These are phyloP conservation scores for Hymenoscyphus fraxineus DNA, from an alignment of 2,329 filamentous ascomycete species.

Conservation along the genomic window DNA sequence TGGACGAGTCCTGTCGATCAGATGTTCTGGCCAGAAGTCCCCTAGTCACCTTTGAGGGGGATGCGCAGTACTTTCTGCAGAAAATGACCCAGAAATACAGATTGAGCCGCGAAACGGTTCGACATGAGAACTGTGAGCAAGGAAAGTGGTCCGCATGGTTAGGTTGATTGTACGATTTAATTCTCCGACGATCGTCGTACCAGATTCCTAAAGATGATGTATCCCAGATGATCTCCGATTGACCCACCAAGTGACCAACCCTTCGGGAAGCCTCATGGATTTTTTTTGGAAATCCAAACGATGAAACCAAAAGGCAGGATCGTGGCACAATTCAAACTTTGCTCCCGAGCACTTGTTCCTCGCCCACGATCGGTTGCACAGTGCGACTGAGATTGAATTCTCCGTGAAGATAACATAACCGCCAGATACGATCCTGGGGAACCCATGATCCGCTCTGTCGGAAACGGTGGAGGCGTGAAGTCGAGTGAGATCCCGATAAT, in stretches of 20 bases:
- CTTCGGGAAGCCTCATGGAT: slow-evolving; percentile 3
- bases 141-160: background rate
- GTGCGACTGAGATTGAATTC: slow-evolving; percentile 4
- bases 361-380: background rate
- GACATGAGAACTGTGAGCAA: background rate
- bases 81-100: background rate
- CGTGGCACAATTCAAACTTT: background rate
- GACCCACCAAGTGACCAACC: background rate
- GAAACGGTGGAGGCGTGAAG: slow-evolving; percentile 3
- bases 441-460: slow-evolving; percentile 3
- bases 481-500: slow-evolving; percentile 2
- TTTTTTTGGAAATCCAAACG: slow-evolving; percentile 1
- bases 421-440: background rate
- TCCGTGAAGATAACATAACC: slow-evolving; percentile 2
- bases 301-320: background rate
- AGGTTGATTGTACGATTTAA: slow-evolving; percentile 1
- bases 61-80: background rate
- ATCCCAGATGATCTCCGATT: background rate
- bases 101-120: background rate
- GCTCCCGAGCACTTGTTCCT: background rate
- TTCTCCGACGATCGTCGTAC: slow-evolving; percentile 2
- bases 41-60: background rate
- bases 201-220: slow-evolving; percentile 2
- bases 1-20: background rate
- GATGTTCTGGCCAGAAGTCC: background rate